Conservation (phyloP, 2,329 filamentous ascomycete species). For the Aureobasidium sp. region DNA sequence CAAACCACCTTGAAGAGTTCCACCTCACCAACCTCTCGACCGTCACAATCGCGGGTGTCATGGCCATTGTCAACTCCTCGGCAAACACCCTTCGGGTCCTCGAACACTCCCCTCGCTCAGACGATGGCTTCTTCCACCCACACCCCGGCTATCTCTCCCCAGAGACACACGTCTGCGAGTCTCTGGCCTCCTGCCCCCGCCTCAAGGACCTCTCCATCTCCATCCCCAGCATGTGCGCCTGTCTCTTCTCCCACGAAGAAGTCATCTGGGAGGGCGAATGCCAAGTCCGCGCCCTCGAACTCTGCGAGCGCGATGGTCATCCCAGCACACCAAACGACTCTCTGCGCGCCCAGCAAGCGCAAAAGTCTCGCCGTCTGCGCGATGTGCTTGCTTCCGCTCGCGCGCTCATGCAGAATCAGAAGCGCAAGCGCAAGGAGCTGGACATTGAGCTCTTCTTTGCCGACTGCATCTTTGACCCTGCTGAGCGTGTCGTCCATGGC, state of each 20-base stretch:
- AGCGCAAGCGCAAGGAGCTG: constrained; percentile 33
- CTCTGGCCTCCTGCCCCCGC: constrained; percentile 40
- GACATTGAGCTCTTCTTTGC: constrained; percentile 46
- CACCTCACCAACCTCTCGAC: constrained; percentile 49
- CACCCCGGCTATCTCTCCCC: constrained; percentile 36
- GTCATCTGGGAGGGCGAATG: constrained; percentile 42
- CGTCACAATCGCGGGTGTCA: constrained; percentile 46
- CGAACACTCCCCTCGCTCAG: constrained; percentile 47
- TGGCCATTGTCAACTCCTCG: constrained; percentile 46
- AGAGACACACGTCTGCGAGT: constrained; percentile 41
- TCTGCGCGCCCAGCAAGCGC: constrained; percentile 12
- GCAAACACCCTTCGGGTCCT: constrained; percentile 42
- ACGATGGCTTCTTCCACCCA: constrained; percentile 47
- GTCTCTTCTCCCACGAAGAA: constrained; percentile 39
- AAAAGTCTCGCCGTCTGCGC: constrained; percentile 28
- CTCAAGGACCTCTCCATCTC: constrained; percentile 44
- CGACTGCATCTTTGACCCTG: constrained; percentile 46
- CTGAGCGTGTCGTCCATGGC: constrained; percentile 40
- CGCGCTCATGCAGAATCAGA: constrained; percentile 33
- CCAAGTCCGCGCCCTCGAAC: constrained; percentile 43
- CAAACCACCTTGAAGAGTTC: constrained; percentile 45
- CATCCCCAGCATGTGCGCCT: constrained; percentile 42
- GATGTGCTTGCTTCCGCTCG: constrained; percentile 37
- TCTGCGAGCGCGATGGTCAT: constrained; percentile 30
- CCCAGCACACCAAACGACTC: constrained; percentile 23